Percentiles rank a stretch among this genome's conserved stretches.
Evolutionary conservation across 1,139 yeast genomes (phyloP).

Genomic region (Debaryomyces nepalensis): DNA sequence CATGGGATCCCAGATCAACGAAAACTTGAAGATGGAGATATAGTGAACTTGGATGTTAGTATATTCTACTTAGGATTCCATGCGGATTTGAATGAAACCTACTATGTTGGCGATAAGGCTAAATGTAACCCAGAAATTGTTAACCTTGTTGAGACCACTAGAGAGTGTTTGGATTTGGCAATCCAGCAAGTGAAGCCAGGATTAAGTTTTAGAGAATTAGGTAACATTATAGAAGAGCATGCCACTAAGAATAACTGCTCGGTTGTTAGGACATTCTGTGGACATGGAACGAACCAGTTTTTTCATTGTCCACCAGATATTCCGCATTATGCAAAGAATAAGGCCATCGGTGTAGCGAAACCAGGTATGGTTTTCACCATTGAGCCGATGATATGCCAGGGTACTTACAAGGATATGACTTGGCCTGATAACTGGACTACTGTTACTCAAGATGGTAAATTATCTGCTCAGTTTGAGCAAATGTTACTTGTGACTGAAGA

Average conservation of each 20-base stretch:
- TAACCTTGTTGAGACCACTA: slow-evolving; percentile 89
- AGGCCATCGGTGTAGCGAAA: slow-evolving; percentile 90
- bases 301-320: slow-evolving; percentile 94
- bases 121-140: slow-evolving; percentile 74
- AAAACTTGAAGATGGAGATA: slow-evolving; percentile 89
- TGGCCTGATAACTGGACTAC: slow-evolving; percentile 99
- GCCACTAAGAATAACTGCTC: slow-evolving; percentile 81
- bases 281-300: slow-evolving; percentile 87
- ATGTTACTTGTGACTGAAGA: slow-evolving; percentile 89
- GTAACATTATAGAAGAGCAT: slow-evolving; percentile 86
- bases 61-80: slow-evolving; percentile 87
- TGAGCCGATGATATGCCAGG: slow-evolving; percentile 95
- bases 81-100: slow-evolving; percentile 95
- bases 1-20: slow-evolving; percentile 97
- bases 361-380: slow-evolving; percentile 98
- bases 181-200: slow-evolving; percentile 92
- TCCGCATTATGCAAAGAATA: slow-evolving; percentile 93
- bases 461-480: slow-evolving; percentile 95
- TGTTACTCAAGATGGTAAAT: slow-evolving; percentile 82
- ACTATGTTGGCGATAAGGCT: slow-evolving; percentile 93
- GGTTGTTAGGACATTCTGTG: slow-evolving; percentile 89
- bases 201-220: slow-evolving; percentile 80
- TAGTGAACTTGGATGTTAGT: slow-evolving; percentile 87
- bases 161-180: slow-evolving; percentile 86
- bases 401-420: slow-evolving; percentile 76